phyloP scores from a whole-genome alignment of 768 basidiomycete genomes.

The Lactarius psammicola region DNA sequence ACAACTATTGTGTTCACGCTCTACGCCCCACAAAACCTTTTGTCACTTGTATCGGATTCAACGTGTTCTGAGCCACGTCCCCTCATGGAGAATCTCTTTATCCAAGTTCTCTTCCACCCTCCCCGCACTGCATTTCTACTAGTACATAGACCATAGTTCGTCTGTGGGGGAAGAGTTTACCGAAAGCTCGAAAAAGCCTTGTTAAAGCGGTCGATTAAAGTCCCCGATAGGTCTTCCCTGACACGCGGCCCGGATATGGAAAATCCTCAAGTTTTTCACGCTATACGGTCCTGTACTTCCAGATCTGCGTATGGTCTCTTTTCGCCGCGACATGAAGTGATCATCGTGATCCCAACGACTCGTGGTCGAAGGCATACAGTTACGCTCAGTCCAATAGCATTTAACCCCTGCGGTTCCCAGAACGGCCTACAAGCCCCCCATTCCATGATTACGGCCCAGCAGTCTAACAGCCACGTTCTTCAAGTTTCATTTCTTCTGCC shows the following conservation, averaged over 20 bases:
- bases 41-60: background rate
- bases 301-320: background rate
- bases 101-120: too few relatives aligned
- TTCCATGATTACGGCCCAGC: background rate
- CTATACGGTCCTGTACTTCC: background rate
- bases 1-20: background rate
- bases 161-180: too few relatives aligned
- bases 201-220: too few relatives aligned
- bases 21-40: background rate
- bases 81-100: background rate
- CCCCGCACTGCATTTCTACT: too few relatives aligned
- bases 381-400: background rate
- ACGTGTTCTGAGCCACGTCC: background rate
- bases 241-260: background rate
- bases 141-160: too few relatives aligned
- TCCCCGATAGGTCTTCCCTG: too few relatives aligned
- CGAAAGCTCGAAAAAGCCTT: too few relatives aligned
- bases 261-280: background rate
- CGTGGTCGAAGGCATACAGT: background rate
- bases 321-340: background rate
- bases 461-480: slow-evolving; percentile 69
- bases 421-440: background rate
- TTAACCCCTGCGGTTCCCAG: background rate
- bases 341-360: background rate
- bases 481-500: too few relatives aligned